Conservation (phyloP, 345 rosid genomes). For the Noccaea caerulescens region DNA sequence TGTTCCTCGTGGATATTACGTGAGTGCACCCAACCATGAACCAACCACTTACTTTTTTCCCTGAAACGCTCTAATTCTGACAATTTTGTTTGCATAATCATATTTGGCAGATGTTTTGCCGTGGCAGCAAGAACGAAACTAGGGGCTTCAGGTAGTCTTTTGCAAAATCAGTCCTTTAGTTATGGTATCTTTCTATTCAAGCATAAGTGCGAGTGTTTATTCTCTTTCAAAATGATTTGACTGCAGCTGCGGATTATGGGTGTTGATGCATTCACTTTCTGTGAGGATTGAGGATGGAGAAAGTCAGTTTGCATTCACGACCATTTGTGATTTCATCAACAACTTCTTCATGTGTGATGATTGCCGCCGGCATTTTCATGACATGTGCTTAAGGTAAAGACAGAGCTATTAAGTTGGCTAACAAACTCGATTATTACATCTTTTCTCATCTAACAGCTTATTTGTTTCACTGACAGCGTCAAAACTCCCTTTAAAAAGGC, state of each 20-base stretch:
- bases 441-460: constrained; percentile 20
- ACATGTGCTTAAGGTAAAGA: constrained; percentile 85
- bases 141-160: constrained; percentile 86
- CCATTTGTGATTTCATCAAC: constrained; percentile 85
- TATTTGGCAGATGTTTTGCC: constrained; percentile 84
- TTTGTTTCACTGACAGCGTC: constrained; percentile 57
- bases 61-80: constrained; percentile 20
- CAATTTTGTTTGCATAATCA: constrained; percentile 24
- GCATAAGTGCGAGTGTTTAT: neutral
- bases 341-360: constrained; percentile 93
- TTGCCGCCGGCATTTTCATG: constrained; percentile 88
- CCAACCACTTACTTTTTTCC: constrained; percentile 13
- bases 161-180: neutral
- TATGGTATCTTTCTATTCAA: neutral
- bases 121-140: constrained; percentile 93
- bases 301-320: constrained; percentile 78
- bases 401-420: neutral
- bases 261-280: constrained; percentile 90
- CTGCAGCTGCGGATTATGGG: constrained; percentile 97
- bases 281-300: constrained; percentile 87
- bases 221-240: constrained; percentile 18
- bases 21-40: constrained; percentile 33
- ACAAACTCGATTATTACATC: constrained; percentile 4
- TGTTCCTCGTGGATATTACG: constrained; percentile 98
- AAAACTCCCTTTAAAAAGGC: constrained; percentile 66